phyloP scores from a whole-genome alignment of 2,329 filamentous ascomycete genomes.

The Aspergillus aculeatus region DNA sequence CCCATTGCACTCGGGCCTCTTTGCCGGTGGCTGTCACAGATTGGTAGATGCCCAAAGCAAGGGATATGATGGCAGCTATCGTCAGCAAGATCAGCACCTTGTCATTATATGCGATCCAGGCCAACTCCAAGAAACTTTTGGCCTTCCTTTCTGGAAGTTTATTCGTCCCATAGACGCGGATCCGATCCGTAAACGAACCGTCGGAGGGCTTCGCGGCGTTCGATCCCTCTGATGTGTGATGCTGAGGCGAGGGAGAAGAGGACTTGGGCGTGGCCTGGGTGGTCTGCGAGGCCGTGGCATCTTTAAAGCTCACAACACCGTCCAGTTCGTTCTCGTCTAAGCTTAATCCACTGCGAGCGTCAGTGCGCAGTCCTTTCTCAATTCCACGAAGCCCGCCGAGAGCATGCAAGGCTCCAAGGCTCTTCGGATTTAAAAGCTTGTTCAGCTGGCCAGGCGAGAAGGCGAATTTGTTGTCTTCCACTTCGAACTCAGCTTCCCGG shows the following conservation, averaged over 20 bases:
- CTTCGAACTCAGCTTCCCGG: constrained; percentile 67
- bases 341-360: constrained; percentile 65
- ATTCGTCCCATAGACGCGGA: constrained; percentile 68
- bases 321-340: constrained; percentile 66
- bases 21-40: constrained; percentile 58
- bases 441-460: constrained; percentile 71
- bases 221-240: constrained; percentile 14
- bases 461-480: constrained; percentile 68
- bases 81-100: constrained; percentile 73
- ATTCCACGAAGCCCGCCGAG: constrained; percentile 71
- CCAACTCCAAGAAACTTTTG: constrained; percentile 67
- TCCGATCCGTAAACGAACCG: constrained; percentile 60
- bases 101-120: constrained; percentile 81
- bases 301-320: constrained; percentile 66
- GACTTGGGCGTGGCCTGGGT: constrained; percentile 29
- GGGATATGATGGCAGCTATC: constrained; percentile 68
- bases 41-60: constrained; percentile 73
- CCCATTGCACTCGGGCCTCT: constrained; percentile 68
- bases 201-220: constrained; percentile 27
- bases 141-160: constrained; percentile 65
- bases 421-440: constrained; percentile 80
- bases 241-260: constrained; percentile 19
- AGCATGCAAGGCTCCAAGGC: constrained; percentile 69
- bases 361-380: constrained; percentile 69
- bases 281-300: constrained; percentile 46